phyloP scores from a whole-genome alignment of 2,329 filamentous ascomycete species.

The Ascosphaera apis region DNA sequence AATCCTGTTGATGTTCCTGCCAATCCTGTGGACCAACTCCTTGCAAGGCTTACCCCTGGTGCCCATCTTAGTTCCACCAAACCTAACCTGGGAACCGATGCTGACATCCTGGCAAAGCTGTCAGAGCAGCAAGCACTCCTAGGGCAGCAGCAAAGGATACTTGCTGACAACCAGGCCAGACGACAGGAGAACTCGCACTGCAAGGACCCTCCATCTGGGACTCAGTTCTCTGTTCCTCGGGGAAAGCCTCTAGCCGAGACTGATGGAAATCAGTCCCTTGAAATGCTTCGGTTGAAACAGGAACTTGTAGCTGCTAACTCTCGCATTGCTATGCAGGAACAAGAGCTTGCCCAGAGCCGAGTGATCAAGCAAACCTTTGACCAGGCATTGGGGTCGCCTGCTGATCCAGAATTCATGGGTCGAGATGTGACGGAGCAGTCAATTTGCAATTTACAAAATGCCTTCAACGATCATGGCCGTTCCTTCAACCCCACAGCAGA shows the following conservation, averaged over 20 bases:
- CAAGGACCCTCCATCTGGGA: too few relatives aligned
- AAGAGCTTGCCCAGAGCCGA: slow-evolving; percentile 36
- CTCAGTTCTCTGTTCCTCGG: too few relatives aligned
- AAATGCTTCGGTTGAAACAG: slow-evolving; percentile 32
- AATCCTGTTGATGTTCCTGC: slow-evolving; percentile 1
- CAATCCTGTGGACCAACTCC: slow-evolving; percentile 43
- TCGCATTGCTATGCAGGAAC: slow-evolving; percentile 35
- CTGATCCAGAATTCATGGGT: slow-evolving; percentile 26
- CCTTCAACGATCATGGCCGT: slow-evolving; percentile 28
- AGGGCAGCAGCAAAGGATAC: slow-evolving; percentile 33
- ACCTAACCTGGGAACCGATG: slow-evolving; percentile 5
- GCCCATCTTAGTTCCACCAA: too few relatives aligned
- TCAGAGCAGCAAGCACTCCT: slow-evolving; percentile 45
- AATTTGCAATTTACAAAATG: slow-evolving; percentile 26
- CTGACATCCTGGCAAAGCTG: slow-evolving; percentile 39
- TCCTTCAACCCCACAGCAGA: slow-evolving; percentile 19
- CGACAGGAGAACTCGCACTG: too few relatives aligned
- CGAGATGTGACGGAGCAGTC: slow-evolving; percentile 28
- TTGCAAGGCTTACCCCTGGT: slow-evolving; percentile 19
- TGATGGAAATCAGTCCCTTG: slow-evolving; percentile 10
- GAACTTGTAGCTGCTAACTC: slow-evolving; percentile 34
- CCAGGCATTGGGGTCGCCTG: slow-evolving; percentile 30
- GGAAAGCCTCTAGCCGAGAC: slow-evolving; percentile 1
- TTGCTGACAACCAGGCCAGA: slow-evolving; percentile 11
- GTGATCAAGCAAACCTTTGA: slow-evolving; percentile 39